Evolutionary conservation across 1,139 yeast species (phyloP).

Genomic region (Spencermartinsiella ligniputridi): DNA sequence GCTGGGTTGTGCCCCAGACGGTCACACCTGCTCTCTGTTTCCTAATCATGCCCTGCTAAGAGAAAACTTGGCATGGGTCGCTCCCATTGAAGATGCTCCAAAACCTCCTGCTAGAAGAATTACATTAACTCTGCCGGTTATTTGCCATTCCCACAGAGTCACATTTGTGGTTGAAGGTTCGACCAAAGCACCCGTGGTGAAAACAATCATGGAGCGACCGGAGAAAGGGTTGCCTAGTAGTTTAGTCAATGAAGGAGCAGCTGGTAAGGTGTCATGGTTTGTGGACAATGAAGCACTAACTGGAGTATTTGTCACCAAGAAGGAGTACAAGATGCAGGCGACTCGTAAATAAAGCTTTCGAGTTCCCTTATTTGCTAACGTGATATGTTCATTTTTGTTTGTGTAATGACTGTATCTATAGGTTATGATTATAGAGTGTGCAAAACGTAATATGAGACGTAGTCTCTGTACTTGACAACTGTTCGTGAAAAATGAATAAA

Average conservation of each 20-base stretch:
- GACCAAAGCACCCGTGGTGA: constrained; percentile 89
- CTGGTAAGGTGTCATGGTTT: constrained; percentile 96
- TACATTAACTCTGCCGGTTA: constrained; percentile 89
- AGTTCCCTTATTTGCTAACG: too few relatives aligned
- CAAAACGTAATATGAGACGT: too few relatives aligned
- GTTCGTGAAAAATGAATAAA: too few relatives aligned
- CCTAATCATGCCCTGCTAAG: constrained; percentile 87
- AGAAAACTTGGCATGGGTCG: constrained; percentile 94
- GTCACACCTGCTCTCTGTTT: constrained; percentile 92
- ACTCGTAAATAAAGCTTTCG: too few relatives aligned
- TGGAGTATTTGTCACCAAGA: constrained; percentile 73
- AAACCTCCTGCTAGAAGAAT: constrained; percentile 84
- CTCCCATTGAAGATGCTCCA: constrained; percentile 91
- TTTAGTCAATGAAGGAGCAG: constrained; percentile 92
- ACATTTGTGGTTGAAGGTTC: constrained; percentile 95
- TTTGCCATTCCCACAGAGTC: constrained; percentile 88
- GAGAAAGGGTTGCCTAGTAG: constrained; percentile 95
- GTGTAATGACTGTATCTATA: not conserved
- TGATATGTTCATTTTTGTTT: not conserved
- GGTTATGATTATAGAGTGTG: not conserved
- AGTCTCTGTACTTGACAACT: not conserved
- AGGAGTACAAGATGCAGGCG: constrained; percentile 53
- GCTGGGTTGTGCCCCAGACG: constrained; percentile 98
- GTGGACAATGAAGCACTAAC: constrained; percentile 93
- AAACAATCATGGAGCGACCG: constrained; percentile 93